A percentile compares a stretch with the other conserved stretches of the same genome.
These are phyloP conservation scores for Talaromyces sp. DNA, from an alignment of 2,329 filamentous ascomycete species.

Conservation along the genomic window DNA sequence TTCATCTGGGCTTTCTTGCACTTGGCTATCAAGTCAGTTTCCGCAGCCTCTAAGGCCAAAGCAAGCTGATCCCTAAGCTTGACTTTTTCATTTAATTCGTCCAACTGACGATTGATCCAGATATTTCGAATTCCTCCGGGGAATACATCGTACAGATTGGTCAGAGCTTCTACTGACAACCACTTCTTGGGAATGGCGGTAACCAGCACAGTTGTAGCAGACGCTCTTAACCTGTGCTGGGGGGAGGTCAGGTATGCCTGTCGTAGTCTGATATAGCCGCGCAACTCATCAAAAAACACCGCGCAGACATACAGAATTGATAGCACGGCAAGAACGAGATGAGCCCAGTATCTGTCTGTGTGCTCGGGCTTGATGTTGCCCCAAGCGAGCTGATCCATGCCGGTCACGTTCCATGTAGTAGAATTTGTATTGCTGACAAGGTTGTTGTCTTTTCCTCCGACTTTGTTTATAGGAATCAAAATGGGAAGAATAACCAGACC, in stretches of 20 bases:
- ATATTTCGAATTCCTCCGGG: conserved; percentile 93
- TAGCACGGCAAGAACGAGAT: conserved; percentile 72
- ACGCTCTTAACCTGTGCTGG: conserved; percentile 87
- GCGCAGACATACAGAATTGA: conserved; percentile 82
- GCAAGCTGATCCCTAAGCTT: conserved; percentile 70
- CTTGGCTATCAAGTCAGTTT: conserved; percentile 76
- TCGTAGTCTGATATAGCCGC: conserved; percentile 85
- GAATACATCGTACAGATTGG: conserved; percentile 88
- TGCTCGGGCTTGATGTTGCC: conserved; percentile 71
- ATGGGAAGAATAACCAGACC: conserved; percentile 76
- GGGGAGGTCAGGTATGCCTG: conserved; percentile 94
- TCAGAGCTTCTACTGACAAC: conserved; percentile 77
- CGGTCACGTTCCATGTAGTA: conserved; percentile 53
- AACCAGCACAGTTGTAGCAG: conserved; percentile 91
- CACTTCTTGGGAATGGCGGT: conserved; percentile 87
- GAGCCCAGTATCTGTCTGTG: conserved; percentile 73
- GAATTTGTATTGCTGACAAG: conserved; percentile 41
- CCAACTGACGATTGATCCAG: conserved; percentile 91
- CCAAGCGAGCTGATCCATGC: conserved; percentile 81
- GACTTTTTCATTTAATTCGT: conserved; percentile 79
- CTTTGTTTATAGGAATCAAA: conserved; percentile 77
- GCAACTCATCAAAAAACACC: conserved; percentile 80
- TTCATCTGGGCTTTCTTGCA: conserved; percentile 80
- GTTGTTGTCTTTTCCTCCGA: conserved; percentile 64
- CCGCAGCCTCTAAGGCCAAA: conserved; percentile 68